Conservation (phyloP, 2,329 filamentous ascomycete species). For the Trichoderma sp. region DNA sequence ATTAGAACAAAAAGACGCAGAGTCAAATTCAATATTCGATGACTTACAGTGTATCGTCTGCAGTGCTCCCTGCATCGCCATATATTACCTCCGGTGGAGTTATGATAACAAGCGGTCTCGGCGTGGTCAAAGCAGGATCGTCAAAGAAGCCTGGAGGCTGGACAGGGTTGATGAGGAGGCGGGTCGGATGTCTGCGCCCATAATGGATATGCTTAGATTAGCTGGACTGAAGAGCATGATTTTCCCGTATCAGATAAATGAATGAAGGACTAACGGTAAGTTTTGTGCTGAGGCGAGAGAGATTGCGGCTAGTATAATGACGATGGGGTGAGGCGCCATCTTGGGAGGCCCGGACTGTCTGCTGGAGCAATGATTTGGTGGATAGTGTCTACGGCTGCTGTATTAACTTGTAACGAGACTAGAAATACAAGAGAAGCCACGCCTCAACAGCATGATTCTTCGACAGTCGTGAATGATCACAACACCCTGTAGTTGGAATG, state of each 20-base stretch:
- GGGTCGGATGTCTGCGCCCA: not conserved
- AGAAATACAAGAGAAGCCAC: not conserved
- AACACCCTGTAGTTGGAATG: constrained; percentile 1
- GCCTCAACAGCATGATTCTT: not conserved
- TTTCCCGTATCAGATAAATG: not conserved
- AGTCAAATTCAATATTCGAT: not conserved
- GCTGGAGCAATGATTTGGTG: not conserved
- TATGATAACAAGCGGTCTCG: constrained; percentile 18
- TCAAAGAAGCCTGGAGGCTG: constrained; percentile 18
- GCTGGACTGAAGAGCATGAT: not conserved
- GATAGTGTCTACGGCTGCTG: not conserved
- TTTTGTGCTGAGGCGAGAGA: constrained; percentile 2
- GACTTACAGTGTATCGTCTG: not conserved
- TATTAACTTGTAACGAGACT: not conserved
- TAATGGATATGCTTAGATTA: not conserved
- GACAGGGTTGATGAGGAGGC: constrained; percentile 28
- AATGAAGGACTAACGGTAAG: not conserved
- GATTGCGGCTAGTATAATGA: not conserved
- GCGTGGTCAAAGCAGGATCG: constrained; percentile 15
- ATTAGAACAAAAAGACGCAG: not conserved
- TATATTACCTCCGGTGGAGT: not conserved
- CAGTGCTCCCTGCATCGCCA: not conserved
- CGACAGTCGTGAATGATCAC: not conserved
- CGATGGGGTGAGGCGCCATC: not conserved
- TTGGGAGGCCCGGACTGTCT: not conserved